Percentiles rank a stretch among this genome's conserved stretches.
phyloP scores from a whole-genome alignment of 2,329 filamentous ascomycete species.

The Coleophoma eucalyptorum region DNA sequence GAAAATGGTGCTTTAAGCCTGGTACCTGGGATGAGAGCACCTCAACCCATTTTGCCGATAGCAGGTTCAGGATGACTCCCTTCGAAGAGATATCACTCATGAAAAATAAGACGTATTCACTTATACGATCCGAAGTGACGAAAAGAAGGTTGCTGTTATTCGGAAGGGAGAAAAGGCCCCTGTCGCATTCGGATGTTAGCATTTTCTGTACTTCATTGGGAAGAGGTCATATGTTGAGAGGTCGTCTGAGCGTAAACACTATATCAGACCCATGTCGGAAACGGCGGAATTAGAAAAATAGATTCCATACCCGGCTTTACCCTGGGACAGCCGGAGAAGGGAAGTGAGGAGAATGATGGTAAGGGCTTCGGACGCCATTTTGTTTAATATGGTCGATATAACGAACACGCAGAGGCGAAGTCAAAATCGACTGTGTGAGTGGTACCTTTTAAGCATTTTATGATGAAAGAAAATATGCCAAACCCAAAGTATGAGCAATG shows the following conservation, averaged over 20 bases:
- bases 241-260: too few species aligned
- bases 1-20: conserved; percentile 57
- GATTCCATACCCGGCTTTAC: conserved; percentile 53
- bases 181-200: conserved; percentile 18
- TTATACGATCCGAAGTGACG: conserved; percentile 85
- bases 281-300: too few species aligned
- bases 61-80: conserved; percentile 62
- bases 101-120: conserved; percentile 91
- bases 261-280: too few species aligned
- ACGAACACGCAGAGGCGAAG: too few species aligned
- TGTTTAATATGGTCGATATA: too few species aligned
- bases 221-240: too few species aligned
- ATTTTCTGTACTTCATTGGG: too few species aligned
- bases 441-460: too few species aligned
- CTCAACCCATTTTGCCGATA: conserved; percentile 67
- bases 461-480: too few species aligned
- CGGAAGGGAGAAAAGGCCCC: conserved; percentile 69
- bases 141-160: conserved; percentile 72
- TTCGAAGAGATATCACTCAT: conserved; percentile 70
- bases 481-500: too few species aligned
- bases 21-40: conserved; percentile 54
- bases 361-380: background rate
- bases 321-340: conserved; percentile 27
- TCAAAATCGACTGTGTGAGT: too few species aligned
- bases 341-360: conserved; percentile 13